Evolutionary conservation across 148 eudicot genomes (phyloP), one percentile per base, ranked within the genome.

Genomic region (Arbutus unedo): DNA sequence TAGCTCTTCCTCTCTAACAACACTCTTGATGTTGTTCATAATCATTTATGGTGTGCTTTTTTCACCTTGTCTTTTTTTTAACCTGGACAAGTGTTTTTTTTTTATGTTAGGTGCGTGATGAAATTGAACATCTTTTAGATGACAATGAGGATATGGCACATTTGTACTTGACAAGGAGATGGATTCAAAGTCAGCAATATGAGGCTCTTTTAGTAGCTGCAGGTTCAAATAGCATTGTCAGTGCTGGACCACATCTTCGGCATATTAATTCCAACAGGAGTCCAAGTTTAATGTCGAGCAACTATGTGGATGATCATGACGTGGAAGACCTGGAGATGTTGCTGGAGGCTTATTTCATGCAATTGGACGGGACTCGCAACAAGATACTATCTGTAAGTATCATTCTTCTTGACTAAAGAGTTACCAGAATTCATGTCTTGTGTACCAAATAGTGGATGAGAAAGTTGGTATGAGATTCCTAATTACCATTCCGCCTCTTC

Each of bases 251-350:
- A 31, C 38, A 31, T 31, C 85, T 89, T 85, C 92, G 75, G 67
- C 90, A 93, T 72, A 79, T 89, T 68, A 88, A 92, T 88, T 97
- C 96, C 25, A 81, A 87, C 74, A 93, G 88, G 79, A 94, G 98
- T 84, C 93, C 91, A 74, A 96, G 99, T 89, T 66, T 94, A 66
- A 31, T 89, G 85, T 89, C 92, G 57, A 88, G 93, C 90, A 90
- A 85, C 87, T 83, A 91, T 83, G 70, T 81, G 73, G 78, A 90
- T 81, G 92, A 90, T 55, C 82, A 90, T 66, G 94, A 96, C 80
- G 98, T 94, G 81, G 99, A 96, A 82, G 99, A 96, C 85, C 90
- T 96, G 77, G 99, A 96, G 85, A 96, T 96, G 98, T 88, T 96
- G 82, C 90, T 96, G 45, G 98, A 93, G 89, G 97, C 98, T 73